Conservation (phyloP, 495 filamentous ascomycete species). For the Podospora appendiculata region DNA sequence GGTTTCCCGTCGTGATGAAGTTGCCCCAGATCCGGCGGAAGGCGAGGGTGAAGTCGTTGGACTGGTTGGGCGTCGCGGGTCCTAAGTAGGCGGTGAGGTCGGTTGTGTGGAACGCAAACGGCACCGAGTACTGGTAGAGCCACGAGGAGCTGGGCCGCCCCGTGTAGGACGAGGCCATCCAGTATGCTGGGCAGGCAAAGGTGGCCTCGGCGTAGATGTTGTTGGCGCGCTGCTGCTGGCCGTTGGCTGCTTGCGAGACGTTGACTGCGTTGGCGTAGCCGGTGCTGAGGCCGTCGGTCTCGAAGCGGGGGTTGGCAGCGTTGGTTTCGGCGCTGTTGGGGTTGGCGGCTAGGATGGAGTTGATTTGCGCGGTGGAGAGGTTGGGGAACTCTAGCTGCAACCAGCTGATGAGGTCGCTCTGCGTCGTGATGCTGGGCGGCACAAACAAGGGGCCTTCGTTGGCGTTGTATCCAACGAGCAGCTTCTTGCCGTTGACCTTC, state of each 20-base stretch:
- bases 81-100: conserved; percentile 49
- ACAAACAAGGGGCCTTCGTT: conserved; percentile 39
- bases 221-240: conserved; percentile 31
- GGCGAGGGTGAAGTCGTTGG: conserved; percentile 20
- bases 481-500: conserved; percentile 43
- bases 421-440: conserved; percentile 38
- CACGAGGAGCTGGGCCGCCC: conserved; percentile 12
- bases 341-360: conserved; percentile 27
- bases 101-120: conserved; percentile 47
- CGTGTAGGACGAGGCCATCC: conserved; percentile 52
- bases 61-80: conserved; percentile 15
- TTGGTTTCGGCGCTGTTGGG: conserved; percentile 14
- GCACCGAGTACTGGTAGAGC: conserved; percentile 52
- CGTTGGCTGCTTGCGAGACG: conserved; percentile 16
- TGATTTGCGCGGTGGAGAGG: conserved; percentile 38
- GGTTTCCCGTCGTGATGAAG: conserved; percentile 47
- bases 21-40: conserved; percentile 42
- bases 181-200: conserved; percentile 56
- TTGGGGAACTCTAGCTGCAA: conserved; percentile 39
- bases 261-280: conserved; percentile 14
- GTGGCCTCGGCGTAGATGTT: conserved; percentile 55
- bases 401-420: conserved; percentile 38
- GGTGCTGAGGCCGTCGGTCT: conserved; percentile 16
- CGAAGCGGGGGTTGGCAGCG: conserved; percentile 12
- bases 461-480: conserved; percentile 48